phyloP scores from a whole-genome alignment of 192 early-diverging fungal genomes.

The Podila clonocystis region DNA sequence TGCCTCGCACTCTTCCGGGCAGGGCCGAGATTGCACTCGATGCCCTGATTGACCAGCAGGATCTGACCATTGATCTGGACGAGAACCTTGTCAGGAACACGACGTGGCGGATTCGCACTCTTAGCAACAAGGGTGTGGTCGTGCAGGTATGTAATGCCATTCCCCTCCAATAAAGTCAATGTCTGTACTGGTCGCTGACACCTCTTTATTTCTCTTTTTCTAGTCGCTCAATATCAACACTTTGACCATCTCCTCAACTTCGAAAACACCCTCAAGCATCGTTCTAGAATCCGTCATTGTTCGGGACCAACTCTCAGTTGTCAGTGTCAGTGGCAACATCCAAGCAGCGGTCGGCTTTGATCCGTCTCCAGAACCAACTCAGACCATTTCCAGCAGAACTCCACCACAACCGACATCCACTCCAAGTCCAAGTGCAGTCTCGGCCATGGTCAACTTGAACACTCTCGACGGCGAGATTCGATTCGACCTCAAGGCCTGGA shows the following conservation, averaged over 20 bases:
- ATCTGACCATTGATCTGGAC: slow-evolving; percentile 26
- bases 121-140: slow-evolving; percentile 17
- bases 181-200: background rate
- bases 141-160: slow-evolving; percentile 17
- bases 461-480: slow-evolving; percentile 31
- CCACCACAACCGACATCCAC: background rate
- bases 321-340: slow-evolving; percentile 37
- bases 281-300: slow-evolving; percentile 24
- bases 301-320: slow-evolving; percentile 27
- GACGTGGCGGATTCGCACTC: slow-evolving; percentile 19
- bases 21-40: slow-evolving; percentile 15
- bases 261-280: slow-evolving; percentile 13
- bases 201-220: background rate
- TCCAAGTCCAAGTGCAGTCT: background rate
- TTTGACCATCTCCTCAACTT: slow-evolving; percentile 29
- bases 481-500: slow-evolving; percentile 36
- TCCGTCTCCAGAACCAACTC: background rate
- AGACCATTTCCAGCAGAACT: background rate
- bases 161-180: too few relatives aligned
- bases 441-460: slow-evolving; percentile 20
- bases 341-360: slow-evolving; percentile 15
- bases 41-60: slow-evolving; percentile 29
- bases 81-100: slow-evolving; percentile 15
- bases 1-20: slow-evolving; percentile 11
- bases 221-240: slow-evolving; percentile 39